phyloP scores from a whole-genome alignment of 1,284 basidiomycete species.

The Neonothopanus nambi region DNA sequence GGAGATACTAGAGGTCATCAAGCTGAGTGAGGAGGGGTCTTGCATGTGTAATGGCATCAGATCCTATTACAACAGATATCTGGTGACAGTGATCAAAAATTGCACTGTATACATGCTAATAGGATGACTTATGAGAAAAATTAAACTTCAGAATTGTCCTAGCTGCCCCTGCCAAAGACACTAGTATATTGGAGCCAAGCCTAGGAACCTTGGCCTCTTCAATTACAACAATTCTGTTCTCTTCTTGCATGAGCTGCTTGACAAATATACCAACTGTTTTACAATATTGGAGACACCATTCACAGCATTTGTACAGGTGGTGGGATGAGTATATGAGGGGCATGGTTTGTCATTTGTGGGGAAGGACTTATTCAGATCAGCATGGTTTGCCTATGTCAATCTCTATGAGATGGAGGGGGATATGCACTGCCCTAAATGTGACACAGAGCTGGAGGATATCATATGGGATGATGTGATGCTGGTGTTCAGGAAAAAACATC shows the following conservation, averaged over 20 bases:
- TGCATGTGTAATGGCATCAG: neutral
- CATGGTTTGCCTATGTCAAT: slow-evolving; percentile 26
- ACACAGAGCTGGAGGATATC: slow-evolving; percentile 20
- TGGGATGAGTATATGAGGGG: neutral
- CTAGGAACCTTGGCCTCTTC: slow-evolving; percentile 15
- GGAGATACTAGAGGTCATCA: neutral
- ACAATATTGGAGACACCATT: slow-evolving; percentile 13
- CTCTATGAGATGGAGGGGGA: slow-evolving; percentile 21
- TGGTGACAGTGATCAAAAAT: neutral
- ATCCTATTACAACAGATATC: neutral
- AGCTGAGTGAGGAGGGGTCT: neutral
- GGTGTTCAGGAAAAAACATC: slow-evolving; percentile 21
- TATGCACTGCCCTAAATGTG: slow-evolving; percentile 21
- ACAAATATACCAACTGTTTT: slow-evolving; percentile 9
- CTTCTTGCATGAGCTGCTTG: slow-evolving; percentile 10
- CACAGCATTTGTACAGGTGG: slow-evolving; percentile 2
- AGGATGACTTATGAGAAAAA: neutral
- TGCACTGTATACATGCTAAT: neutral
- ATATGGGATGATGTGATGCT: slow-evolving; percentile 28
- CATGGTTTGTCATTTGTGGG: neutral
- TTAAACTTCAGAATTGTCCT: slow-evolving; percentile 1
- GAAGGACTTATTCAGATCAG: neutral
- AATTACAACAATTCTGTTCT: slow-evolving; percentile 12
- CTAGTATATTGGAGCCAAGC: slow-evolving; percentile 19
- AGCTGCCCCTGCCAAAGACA: neutral